Evolutionary conservation across 306 rosid species (phyloP).

Genomic region (Carpinus fangiana): DNA sequence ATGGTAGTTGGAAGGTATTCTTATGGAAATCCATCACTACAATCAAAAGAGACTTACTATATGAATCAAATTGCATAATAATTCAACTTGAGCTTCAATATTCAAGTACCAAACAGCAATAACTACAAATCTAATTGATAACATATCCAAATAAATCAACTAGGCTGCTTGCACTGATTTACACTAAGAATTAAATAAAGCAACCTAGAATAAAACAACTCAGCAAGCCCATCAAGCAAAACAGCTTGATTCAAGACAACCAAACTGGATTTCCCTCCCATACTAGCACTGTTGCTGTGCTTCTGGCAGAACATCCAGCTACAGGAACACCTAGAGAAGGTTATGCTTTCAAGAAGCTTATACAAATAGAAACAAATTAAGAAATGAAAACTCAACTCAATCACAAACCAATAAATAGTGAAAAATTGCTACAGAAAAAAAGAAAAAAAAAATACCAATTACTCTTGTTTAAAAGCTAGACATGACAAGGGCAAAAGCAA

Average conservation of each 20-base stretch:
- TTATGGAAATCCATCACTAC: no score
- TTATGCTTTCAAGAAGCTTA: neutral
- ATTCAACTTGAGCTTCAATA: neutral
- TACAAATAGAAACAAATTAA: neutral
- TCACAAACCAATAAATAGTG: neutral
- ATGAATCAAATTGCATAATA: neutral
- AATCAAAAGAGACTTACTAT: no score
- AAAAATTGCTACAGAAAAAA: neutral
- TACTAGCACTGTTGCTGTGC: no score
- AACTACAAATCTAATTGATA: neutral
- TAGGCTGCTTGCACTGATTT: neutral
- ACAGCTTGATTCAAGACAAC: neutral
- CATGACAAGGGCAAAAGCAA: neutral
- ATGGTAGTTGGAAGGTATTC: no score
- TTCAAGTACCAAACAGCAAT: neutral
- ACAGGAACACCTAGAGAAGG: no score
- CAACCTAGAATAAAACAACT: neutral
- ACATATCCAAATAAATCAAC: neutral
- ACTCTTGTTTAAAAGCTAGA: neutral
- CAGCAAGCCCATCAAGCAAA: constrained; percentile 8
- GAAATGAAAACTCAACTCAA: neutral
- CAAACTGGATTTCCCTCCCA: no score
- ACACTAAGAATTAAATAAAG: neutral
- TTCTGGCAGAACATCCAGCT: no score
- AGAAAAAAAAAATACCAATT: neutral